Base-by-base conservation (phyloP, 306 rosid species). In the Quercus robur region DNA sequence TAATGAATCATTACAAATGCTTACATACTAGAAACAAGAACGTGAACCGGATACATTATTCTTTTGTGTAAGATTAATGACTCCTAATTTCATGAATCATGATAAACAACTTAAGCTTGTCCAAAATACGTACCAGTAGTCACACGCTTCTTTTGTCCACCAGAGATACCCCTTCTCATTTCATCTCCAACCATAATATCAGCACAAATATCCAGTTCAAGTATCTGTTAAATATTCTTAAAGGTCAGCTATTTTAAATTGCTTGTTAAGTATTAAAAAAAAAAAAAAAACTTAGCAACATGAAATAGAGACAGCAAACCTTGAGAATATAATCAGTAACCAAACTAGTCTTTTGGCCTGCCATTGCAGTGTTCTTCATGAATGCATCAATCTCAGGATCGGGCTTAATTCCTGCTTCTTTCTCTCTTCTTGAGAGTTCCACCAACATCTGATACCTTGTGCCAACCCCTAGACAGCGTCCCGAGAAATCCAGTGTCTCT, bases 391-490 rank as follows among this genome's bases (percentile, higher is more conserved):
- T 92, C 76, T 86, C 93, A 62, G 89, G 86, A 72, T 92, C 93
- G 6, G 97, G 97, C 70, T 92, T 92, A 56, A 92, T 88, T 73
- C 91, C 91, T 19, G 85, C 86, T 41, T 82, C 87, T 80, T 58
- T 88, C 84, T 92, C 97, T 78, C 94, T 77, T 78, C 87, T 85
- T 51, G 91, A 90, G 51, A 92, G 86, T 72, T 92, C 97, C 17
- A 15, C 84, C 56, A 92, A 71, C 87, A 86, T 69, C 55, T 92
- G 91, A 70, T 92, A 90, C 73, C 94, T 84, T 14, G 91, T 88
- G 14, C 97, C 97, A 51, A 88, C 91, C 31, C 97, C 97, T 18
- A 88, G 79, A 83, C 93, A 90, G 8, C 94, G 90, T 68, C 91
- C 90, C 0, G 97, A 87, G 85, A 92, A 90, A 80, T 90, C 97